Conservation (phyloP, 306 rosid species). For the Casuarina glauca region DNA sequence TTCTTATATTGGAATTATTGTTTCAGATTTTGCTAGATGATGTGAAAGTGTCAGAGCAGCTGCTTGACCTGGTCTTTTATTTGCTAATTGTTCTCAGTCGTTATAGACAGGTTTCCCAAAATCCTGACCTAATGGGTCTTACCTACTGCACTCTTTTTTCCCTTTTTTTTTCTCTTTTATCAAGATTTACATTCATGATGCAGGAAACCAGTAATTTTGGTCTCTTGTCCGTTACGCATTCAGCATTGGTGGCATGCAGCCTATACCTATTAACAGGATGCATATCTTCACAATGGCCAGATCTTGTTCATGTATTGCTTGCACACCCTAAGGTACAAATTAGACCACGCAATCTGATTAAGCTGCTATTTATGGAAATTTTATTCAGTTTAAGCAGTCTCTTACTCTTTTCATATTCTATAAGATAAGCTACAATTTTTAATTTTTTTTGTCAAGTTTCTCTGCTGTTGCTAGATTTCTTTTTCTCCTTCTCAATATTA, state of each 20-base stretch:
- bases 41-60: constrained; percentile 60
- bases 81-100: constrained; percentile 45
- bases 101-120: constrained; percentile 42
- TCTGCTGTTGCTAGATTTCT: neutral
- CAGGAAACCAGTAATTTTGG: constrained; percentile 40
- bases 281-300: constrained; percentile 57
- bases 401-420: neutral
- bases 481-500: constrained; percentile 1
- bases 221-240: constrained; percentile 36
- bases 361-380: neutral
- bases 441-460: neutral
- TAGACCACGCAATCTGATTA: neutral
- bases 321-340: constrained; percentile 58
- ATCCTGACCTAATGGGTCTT: constrained; percentile 11
- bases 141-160: neutral
- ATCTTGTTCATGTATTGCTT: constrained; percentile 53
- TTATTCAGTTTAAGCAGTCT: constrained; percentile 4
- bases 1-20: constrained; percentile 21
- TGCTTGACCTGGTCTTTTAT: constrained; percentile 54
- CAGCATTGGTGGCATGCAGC: constrained; percentile 54
- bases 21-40: constrained; percentile 56
- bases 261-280: constrained; percentile 51
- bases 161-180: neutral
- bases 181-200: constrained; percentile 31
- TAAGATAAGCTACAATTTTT: neutral